Base-by-base conservation (phyloP, 176 grass and related monocot genomes). In the Thalia dealbata region DNA sequence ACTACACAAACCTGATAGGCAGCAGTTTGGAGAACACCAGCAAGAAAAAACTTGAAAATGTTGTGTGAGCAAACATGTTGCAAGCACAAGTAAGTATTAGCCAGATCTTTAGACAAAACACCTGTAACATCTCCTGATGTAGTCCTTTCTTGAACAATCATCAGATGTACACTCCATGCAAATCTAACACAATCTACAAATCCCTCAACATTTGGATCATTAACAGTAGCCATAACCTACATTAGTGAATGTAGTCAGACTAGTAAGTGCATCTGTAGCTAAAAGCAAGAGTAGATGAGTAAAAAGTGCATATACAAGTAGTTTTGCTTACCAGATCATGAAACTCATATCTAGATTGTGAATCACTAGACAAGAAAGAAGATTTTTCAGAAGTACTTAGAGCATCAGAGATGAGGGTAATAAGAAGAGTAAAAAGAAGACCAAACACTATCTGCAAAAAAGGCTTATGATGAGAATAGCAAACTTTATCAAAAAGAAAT, bases 131-230 rank as follows among this genome's bases (percentile, higher is more conserved):
- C 84, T 75, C 80, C 86, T 71, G 84, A 81, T 69, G 61, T 76
- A 75, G 76, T 81, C 75, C 15, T 80, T 70, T 96, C 92, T 81
- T 96, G 89, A 86, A 82, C 85, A 85, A 92, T 83, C 84, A 92
- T 92, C 80, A 96, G 87, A 88, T 90, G 80, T 74, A 92, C 85
- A 35, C 75, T 69, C 93, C 93, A 97, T 30, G 85, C 89, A 86
- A 97, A 83, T 71, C 89, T 81, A 70, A 92, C 89, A 75, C 78
- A 68, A 82, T 89, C 80, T 84, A 84, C 70, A 77, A 92, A 97
- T 38, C 81, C 87, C 70, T 97, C 89, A 59, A 90, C 73, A 48
- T 76, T 86, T 23, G 15, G 55, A 83, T 84, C 85, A 18, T 83
- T 92, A 81, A 81, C 52, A 77, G 83, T 76, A 72, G 73, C 87